phyloP scores from a whole-genome alignment of 352 stramenopile genomes.

The Elongisporangium senticosum region DNA sequence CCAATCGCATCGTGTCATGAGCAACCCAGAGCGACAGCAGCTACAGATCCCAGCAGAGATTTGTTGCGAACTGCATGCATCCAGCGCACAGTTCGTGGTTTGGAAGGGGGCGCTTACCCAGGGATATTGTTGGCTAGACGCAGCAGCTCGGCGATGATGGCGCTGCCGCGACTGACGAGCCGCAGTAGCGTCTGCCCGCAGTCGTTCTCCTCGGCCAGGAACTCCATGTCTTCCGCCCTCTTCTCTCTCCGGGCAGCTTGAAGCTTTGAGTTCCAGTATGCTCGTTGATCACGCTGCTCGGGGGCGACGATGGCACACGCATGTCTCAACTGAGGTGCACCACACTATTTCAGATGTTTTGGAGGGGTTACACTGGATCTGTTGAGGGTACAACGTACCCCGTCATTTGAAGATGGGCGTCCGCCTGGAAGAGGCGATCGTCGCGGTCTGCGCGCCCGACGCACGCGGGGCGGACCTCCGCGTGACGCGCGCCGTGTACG shows the following conservation, averaged over 20 bases:
- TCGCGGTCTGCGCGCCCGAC: constrained; percentile 38
- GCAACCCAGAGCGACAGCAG: not conserved
- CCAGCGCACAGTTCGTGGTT: not conserved
- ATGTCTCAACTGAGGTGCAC: not conserved
- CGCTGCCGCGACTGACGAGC: constrained; percentile 86
- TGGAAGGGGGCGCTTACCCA: constrained; percentile 28
- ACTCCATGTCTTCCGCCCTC: constrained; percentile 50
- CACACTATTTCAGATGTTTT: too few relatives aligned
- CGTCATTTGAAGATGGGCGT: constrained; percentile 28
- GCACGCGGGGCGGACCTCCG: constrained; percentile 8
- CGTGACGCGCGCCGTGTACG: constrained; percentile 38
- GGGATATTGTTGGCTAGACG: constrained; percentile 90
- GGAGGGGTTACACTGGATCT: not conserved
- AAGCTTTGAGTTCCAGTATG: not conserved
- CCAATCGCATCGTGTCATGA: not conserved
- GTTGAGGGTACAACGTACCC: not conserved
- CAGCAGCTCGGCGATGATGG: constrained; percentile 92
- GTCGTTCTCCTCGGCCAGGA: constrained; percentile 90
- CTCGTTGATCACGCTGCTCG: not conserved
- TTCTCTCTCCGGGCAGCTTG: not conserved
- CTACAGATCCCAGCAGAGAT: not conserved
- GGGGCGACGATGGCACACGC: not conserved
- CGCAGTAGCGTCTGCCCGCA: constrained; percentile 93
- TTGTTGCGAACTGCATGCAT: not conserved
- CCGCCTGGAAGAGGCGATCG: constrained; percentile 34